These are phyloP conservation scores for Phaffia rhodozyma DNA, from an alignment of 1,284 basidiomycete species.

Conservation along the genomic window DNA sequence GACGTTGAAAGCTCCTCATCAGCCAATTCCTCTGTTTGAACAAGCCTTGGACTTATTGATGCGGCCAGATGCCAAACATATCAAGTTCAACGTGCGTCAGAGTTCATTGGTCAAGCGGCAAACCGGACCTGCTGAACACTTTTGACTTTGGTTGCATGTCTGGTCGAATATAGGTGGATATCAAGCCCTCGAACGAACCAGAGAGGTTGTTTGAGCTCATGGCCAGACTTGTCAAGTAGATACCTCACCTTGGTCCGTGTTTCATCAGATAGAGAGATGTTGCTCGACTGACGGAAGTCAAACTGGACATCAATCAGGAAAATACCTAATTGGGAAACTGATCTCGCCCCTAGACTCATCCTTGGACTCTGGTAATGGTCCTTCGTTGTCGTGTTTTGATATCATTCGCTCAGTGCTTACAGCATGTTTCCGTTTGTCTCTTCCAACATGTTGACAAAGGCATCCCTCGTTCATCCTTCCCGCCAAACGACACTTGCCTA, in stretches of 20 bases:
- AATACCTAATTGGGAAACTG: conserved; percentile 53
- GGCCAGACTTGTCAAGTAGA: conserved; percentile 46
- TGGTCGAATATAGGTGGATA: conserved; percentile 43
- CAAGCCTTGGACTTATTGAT: conserved; percentile 52
- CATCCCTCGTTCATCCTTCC: conserved; percentile 69
- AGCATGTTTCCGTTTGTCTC: neutral
- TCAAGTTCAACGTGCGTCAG: conserved; percentile 52
- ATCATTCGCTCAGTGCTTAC: neutral
- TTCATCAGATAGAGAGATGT: too few relatives aligned
- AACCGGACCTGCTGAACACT: neutral
- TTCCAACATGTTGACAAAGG: conserved; percentile 37
- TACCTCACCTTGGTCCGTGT: neutral
- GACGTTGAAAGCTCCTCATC: conserved; percentile 63
- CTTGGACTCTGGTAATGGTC: conserved; percentile 41
- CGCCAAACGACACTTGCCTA: conserved; percentile 56
- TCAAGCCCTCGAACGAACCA: conserved; percentile 79
- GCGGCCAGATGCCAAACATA: conserved; percentile 64
- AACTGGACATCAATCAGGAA: neutral
- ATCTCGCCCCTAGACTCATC: conserved; percentile 68
- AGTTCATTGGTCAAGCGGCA: neutral
- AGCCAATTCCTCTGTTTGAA: conserved; percentile 67
- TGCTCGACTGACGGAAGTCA: too few relatives aligned
- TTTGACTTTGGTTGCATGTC: neutral
- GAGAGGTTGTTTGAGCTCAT: conserved; percentile 69
- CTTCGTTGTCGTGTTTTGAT: too few relatives aligned